A percentile compares a stretch with the other conserved stretches of the same genome.
Conservation (phyloP, 257 asterid species). For the Salvia miltiorrhiza region DNA sequence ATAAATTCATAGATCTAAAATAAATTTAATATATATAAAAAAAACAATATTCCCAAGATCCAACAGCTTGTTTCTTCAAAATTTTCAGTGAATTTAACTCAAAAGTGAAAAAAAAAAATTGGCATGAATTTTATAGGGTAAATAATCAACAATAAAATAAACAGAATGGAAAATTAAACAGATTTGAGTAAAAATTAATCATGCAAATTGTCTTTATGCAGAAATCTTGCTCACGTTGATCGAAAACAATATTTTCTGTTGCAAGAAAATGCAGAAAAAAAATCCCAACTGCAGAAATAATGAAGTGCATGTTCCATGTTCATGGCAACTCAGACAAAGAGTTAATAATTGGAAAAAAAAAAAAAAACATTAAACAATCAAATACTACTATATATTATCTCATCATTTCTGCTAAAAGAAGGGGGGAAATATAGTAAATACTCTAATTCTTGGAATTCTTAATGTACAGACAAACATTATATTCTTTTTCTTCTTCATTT, state of each 20-base stretch:
- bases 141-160: too few species aligned
- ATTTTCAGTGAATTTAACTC: too few species aligned
- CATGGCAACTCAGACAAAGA: not conserved
- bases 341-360: not conserved
- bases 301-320: not conserved
- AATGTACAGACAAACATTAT: slow-evolving; percentile 21
- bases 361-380: not conserved
- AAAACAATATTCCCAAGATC: too few species aligned
- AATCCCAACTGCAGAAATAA: not conserved
- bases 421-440: not conserved
- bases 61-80: too few species aligned
- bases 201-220: not conserved
- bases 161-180: not conserved
- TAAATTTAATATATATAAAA: too few species aligned
- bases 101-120: too few species aligned
- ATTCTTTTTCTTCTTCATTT: not conserved
- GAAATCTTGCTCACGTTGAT: not conserved
- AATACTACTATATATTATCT: not conserved
- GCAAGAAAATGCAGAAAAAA: not conserved
- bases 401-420: not conserved
- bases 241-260: not conserved
- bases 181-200: not conserved
- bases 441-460: slow-evolving; percentile 5
- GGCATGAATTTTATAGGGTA: too few species aligned
- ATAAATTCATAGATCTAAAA: not conserved